Conservation (phyloP, 2,329 filamentous ascomycete species). For the Rutstroemia sydowiana region DNA sequence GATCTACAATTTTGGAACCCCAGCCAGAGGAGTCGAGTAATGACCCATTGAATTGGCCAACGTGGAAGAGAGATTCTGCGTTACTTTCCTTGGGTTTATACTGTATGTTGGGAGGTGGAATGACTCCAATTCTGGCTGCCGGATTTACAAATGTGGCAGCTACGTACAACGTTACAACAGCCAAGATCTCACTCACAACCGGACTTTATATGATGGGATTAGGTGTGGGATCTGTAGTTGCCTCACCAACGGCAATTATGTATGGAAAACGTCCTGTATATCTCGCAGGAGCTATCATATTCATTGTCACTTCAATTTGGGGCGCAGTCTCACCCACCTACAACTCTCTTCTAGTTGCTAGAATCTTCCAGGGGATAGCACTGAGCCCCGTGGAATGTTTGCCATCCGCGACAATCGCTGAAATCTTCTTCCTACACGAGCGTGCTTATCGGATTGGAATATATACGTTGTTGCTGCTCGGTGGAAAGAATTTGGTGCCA, state of each 20-base stretch:
- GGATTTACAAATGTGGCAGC: constrained; percentile 76
- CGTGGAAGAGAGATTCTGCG: constrained; percentile 71
- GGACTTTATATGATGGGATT: constrained; percentile 93
- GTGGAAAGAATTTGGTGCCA: constrained; percentile 86
- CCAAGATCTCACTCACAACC: constrained; percentile 76
- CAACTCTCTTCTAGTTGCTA: constrained; percentile 67
- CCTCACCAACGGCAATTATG: constrained; percentile 84
- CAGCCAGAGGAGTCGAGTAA: constrained; percentile 88
- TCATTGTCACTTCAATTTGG: constrained; percentile 72
- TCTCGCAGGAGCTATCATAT: constrained; percentile 67
- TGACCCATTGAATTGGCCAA: constrained; percentile 87
- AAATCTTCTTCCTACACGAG: constrained; percentile 95
- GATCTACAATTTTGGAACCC: constrained; percentile 78
- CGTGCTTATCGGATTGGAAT: constrained; percentile 88
- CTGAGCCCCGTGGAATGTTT: constrained; percentile 88
- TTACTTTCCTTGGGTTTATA: constrained; percentile 81
- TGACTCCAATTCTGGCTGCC: constrained; percentile 83
- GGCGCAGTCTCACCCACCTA: constrained; percentile 80
- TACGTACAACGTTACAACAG: constrained; percentile 57
- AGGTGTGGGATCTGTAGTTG: constrained; percentile 74
- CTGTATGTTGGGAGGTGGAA: constrained; percentile 87
- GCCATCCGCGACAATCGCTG: constrained; percentile 86
- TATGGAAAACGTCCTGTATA: constrained; percentile 91
- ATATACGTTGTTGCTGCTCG: constrained; percentile 80
- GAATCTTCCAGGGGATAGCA: constrained; percentile 81